Conservation (phyloP, 345 rosid genomes). For the Citrus trifoliata region DNA sequence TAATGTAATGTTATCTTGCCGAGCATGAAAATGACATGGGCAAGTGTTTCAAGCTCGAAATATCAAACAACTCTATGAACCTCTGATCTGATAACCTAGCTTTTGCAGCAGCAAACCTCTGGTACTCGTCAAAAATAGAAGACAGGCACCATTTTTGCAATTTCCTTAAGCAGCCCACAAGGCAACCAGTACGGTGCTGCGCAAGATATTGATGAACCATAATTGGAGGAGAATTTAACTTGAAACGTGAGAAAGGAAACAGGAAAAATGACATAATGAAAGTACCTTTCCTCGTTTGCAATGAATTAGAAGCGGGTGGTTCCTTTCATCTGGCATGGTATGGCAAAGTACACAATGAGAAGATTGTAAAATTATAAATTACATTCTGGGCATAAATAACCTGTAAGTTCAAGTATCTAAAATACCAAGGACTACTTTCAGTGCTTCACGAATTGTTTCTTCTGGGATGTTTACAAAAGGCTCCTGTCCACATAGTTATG, state of each 20-base stretch:
- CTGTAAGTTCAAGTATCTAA: not conserved
- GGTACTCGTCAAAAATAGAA: slow-evolving; percentile 76
- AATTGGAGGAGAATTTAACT: not conserved
- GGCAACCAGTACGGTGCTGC: slow-evolving; percentile 80
- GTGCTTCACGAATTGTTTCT: slow-evolving; percentile 61
- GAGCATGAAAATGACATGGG: slow-evolving; percentile 48
- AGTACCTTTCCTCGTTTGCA: slow-evolving; percentile 87
- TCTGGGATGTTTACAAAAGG: slow-evolving; percentile 73
- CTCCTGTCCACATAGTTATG: slow-evolving; percentile 39
- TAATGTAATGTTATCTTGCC: slow-evolving; percentile 14
- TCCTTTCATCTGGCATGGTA: slow-evolving; percentile 43
- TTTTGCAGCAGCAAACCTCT: slow-evolving; percentile 63
- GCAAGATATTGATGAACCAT: not conserved
- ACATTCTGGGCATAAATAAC: not conserved
- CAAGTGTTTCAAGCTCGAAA: slow-evolving; percentile 45
- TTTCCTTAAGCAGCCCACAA: slow-evolving; percentile 74
- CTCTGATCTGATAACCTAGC: slow-evolving; percentile 69
- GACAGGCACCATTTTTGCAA: slow-evolving; percentile 78
- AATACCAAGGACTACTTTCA: slow-evolving; percentile 66
- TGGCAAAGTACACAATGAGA: slow-evolving; percentile 1
- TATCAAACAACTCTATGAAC: slow-evolving; percentile 64
- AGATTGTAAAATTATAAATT: not conserved
- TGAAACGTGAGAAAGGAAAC: not conserved
- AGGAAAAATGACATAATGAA: not conserved
- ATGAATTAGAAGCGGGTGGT: slow-evolving; percentile 71